Percentiles rank a stretch among this genome's conserved stretches.
Evolutionary conservation across 2,329 filamentous ascomycete genomes (phyloP).

Genomic region (Neonectria punicea): DNA sequence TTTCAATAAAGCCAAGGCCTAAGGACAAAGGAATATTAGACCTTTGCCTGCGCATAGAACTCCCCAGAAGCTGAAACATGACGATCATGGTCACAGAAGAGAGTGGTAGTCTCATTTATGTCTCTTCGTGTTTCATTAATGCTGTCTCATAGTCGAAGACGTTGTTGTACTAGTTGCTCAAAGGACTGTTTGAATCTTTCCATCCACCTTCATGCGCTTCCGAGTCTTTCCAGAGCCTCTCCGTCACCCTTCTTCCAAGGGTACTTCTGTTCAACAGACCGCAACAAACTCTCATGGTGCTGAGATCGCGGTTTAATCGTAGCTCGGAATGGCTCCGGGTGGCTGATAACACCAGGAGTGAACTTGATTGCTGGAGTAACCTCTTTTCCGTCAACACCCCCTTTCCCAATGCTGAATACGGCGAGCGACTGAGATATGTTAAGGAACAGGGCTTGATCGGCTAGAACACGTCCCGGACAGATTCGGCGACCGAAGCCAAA

Average conservation of each 20-base stretch:
- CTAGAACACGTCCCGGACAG: conserved; percentile 46
- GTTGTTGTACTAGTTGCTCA: too few species aligned
- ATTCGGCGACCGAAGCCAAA: conserved; percentile 50
- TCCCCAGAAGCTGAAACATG: too few species aligned
- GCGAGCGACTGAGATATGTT: conserved; percentile 56
- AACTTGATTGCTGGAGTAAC: conserved; percentile 9
- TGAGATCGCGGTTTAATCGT: conserved; percentile 24
- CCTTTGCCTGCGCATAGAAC: too few species aligned
- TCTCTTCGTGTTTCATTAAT: too few species aligned
- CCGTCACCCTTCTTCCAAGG: conserved; percentile 34
- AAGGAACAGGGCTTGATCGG: conserved; percentile 44
- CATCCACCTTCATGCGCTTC: neutral
- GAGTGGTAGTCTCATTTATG: too few species aligned
- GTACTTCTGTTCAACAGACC: conserved; percentile 23
- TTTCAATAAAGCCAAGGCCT: too few species aligned
- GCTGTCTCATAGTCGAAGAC: too few species aligned
- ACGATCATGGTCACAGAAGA: too few species aligned
- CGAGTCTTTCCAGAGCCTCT: conserved; percentile 2
- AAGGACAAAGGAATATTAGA: too few species aligned
- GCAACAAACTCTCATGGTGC: conserved; percentile 23
- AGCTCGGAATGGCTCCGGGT: conserved; percentile 26
- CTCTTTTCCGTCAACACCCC: neutral
- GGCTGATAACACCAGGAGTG: conserved; percentile 30
- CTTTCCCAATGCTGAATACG: conserved; percentile 52
- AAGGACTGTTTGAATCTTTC: too few species aligned